Conservation (phyloP, 352 stramenopile genomes). For the Plasmopara muralis region DNA sequence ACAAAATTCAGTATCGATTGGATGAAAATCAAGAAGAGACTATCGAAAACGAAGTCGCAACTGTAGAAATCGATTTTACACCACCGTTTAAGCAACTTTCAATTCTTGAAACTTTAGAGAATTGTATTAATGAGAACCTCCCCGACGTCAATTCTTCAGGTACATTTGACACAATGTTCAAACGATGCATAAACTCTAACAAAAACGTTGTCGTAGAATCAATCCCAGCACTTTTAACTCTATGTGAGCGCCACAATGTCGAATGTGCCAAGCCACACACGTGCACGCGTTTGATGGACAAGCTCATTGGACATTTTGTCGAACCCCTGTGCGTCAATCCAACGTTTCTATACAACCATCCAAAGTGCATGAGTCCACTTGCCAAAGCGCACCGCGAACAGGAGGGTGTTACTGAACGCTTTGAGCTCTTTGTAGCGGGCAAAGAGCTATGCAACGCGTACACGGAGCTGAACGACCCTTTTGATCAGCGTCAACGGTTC, state of each 20-base stretch:
- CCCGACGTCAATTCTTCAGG: conserved; percentile 60
- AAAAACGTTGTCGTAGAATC: conserved; percentile 26
- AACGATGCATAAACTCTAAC: background rate
- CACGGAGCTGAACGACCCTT: conserved; percentile 98
- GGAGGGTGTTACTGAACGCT: conserved; percentile 93
- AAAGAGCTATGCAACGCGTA: conserved; percentile 98
- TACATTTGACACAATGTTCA: conserved; percentile 15
- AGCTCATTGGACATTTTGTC: conserved; percentile 96
- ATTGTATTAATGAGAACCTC: conserved; percentile 69
- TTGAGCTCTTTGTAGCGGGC: conserved; percentile 96
- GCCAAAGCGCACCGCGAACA: conserved; percentile 92
- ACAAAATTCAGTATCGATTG: conserved; percentile 93
- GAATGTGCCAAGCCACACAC: conserved; percentile 92
- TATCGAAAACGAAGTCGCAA: conserved; percentile 15
- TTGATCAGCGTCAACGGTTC: conserved; percentile 95
- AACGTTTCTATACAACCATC: conserved; percentile 98
- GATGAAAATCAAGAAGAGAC: conserved; percentile 35
- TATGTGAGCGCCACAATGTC: conserved; percentile 86
- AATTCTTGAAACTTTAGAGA: conserved; percentile 95
- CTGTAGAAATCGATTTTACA: conserved; percentile 96
- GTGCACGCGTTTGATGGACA: conserved; percentile 94
- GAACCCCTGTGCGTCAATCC: conserved; percentile 91
- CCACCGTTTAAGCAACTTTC: conserved; percentile 96
- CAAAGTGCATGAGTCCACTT: conserved; percentile 95
- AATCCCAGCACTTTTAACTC: conserved; percentile 64